phyloP scores from a whole-genome alignment of 768 basidiomycete genomes.

The Naematelia aurantialba region DNA sequence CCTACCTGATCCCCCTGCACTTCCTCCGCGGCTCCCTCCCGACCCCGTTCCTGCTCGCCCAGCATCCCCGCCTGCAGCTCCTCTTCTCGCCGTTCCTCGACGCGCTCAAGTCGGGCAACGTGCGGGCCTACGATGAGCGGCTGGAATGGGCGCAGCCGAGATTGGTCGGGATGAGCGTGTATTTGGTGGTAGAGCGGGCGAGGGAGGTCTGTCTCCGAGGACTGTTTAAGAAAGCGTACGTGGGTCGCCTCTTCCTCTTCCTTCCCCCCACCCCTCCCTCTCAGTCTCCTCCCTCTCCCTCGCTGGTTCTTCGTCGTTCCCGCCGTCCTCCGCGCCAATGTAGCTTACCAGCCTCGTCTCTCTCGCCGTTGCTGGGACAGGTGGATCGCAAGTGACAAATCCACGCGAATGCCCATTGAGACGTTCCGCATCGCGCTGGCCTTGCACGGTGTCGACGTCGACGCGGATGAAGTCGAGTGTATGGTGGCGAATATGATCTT shows the following conservation, averaged over 20 bases:
- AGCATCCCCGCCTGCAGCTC: slow-evolving; percentile 68
- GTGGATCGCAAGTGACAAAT: slow-evolving; percentile 72
- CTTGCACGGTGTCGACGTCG: slow-evolving; percentile 65
- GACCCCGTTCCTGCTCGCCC: slow-evolving; percentile 63
- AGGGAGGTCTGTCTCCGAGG: slow-evolving; percentile 80
- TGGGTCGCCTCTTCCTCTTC: slow-evolving; percentile 7
- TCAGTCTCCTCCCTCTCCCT: not conserved
- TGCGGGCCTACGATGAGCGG: slow-evolving; percentile 73
- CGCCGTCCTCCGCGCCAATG: too few species aligned
- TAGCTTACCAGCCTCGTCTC: too few species aligned
- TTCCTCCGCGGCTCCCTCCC: slow-evolving; percentile 85
- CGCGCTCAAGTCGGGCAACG: slow-evolving; percentile 73
- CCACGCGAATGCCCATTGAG: slow-evolving; percentile 71
- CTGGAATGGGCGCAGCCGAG: slow-evolving; percentile 64
- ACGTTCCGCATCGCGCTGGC: slow-evolving; percentile 74
- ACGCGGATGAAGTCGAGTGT: slow-evolving; percentile 83
- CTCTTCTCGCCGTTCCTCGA: slow-evolving; percentile 75
- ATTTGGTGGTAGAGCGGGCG: slow-evolving; percentile 80
- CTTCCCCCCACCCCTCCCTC: not conserved
- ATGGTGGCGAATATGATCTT: slow-evolving; percentile 92
- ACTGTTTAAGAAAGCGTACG: slow-evolving; percentile 60
- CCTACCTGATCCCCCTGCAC: slow-evolving; percentile 83
- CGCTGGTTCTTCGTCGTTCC: not conserved
- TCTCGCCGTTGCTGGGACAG: too few species aligned
- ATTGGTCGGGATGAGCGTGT: slow-evolving; percentile 80